These are phyloP conservation scores for Tuber microsphaerosporum DNA, from an alignment of 495 filamentous ascomycete genomes.

Conservation along the genomic window DNA sequence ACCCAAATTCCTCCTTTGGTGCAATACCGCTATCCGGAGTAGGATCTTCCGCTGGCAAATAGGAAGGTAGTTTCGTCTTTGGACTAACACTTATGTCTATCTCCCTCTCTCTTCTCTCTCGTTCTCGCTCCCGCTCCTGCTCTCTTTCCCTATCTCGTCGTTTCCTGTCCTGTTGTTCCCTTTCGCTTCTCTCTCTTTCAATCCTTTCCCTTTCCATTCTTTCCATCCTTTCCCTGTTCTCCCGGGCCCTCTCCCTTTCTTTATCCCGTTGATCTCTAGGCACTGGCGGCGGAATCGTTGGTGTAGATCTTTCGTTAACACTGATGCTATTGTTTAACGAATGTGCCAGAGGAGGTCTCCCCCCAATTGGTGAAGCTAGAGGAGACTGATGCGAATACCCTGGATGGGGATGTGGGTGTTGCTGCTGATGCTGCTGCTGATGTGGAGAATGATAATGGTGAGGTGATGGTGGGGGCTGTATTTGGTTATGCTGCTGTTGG, in stretches of 20 bases:
- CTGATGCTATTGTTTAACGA: conserved; percentile 16
- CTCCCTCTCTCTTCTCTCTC: conserved; percentile 44
- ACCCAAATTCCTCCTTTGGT: conserved; percentile 45
- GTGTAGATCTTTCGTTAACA: conserved; percentile 25
- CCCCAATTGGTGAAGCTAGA: conserved; percentile 32
- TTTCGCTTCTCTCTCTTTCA: conserved; percentile 41
- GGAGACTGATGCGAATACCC: conserved; percentile 33
- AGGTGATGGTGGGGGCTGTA: conserved; percentile 13
- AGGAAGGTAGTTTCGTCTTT: conserved; percentile 53
- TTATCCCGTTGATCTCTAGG: conserved; percentile 20
- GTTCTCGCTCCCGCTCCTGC: conserved; percentile 41
- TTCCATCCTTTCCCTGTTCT: conserved; percentile 11
- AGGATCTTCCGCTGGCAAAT: conserved; percentile 47
- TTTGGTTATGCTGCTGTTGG: conserved; percentile 29
- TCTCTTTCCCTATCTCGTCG: conserved; percentile 14
- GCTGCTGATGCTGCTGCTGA: conserved; percentile 17
- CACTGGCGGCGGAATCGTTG: conserved; percentile 22
- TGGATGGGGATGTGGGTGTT: conserved; percentile 26
- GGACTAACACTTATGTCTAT: conserved; percentile 58
- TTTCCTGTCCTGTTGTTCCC: conserved; percentile 42
- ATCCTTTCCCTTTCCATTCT: conserved; percentile 1
- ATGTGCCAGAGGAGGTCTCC: conserved; percentile 28
- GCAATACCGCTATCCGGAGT: conserved; percentile 37
- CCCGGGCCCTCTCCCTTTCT: conserved; percentile 43
- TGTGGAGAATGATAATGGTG: conserved; percentile 20